These are phyloP conservation scores for Hyphodiscus hymeniophilus DNA, from an alignment of 495 filamentous ascomycete species.

Conservation along the genomic window DNA sequence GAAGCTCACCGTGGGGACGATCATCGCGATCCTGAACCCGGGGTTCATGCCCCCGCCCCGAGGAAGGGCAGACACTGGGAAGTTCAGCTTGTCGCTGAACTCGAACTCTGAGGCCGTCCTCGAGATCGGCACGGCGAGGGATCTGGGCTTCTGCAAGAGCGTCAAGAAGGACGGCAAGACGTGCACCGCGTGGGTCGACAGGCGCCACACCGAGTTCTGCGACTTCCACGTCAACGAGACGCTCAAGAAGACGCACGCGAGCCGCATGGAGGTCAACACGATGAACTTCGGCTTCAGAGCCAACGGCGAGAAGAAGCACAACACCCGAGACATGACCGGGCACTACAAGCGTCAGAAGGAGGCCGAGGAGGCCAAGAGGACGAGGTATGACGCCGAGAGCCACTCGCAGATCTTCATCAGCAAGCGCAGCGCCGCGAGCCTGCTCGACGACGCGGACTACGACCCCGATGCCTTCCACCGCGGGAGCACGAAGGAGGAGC, in stretches of 20 bases:
- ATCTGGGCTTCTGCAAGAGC: conserved; percentile 83
- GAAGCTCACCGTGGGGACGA: conserved; percentile 76
- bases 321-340: conserved; percentile 16
- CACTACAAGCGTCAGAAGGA: conserved; percentile 26
- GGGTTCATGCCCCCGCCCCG: conserved; percentile 77
- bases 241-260: conserved; percentile 58
- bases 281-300: conserved; percentile 39
- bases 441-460: conserved; percentile 63
- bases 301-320: conserved; percentile 8
- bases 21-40: conserved; percentile 92
- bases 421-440: conserved; percentile 43
- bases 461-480: conserved; percentile 46
- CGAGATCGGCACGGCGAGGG: conserved; percentile 77
- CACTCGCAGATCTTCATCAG: conserved; percentile 54
- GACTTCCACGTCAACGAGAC: conserved; percentile 83
- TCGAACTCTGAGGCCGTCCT: conserved; percentile 81
- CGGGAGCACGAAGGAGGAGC: conserved; percentile 30
- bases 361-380: conserved; percentile 28
- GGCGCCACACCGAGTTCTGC: conserved; percentile 80
- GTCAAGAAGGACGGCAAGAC: conserved; percentile 74
- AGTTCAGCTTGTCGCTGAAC: conserved; percentile 75
- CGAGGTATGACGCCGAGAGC: conserved; percentile 49
- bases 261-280: conserved; percentile 75
- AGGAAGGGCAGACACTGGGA: conserved; percentile 61
- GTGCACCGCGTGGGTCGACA: conserved; percentile 82